Base-by-base conservation (phyloP, 2,329 filamentous ascomycete genomes). In the Zasmidium angulare region DNA sequence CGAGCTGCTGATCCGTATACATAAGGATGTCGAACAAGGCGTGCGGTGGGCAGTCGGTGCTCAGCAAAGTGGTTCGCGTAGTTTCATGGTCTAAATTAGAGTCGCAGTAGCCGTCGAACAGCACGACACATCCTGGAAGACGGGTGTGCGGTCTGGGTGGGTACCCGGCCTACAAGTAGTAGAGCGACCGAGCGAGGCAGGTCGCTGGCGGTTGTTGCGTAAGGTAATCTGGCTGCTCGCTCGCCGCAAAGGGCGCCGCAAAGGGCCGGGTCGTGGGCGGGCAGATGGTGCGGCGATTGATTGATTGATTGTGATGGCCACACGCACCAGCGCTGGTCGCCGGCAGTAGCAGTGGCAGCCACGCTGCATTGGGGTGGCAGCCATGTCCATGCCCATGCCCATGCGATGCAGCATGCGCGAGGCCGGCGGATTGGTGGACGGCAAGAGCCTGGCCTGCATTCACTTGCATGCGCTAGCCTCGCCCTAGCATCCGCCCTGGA, bases 21-120 rank as follows among this genome's bases (percentile, higher is more conserved):
- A 63, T 63, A 60, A 53, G 23, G 24, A 14, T 17, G 26, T 40
- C n/a, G 61, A 60, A 31, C 29, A 58, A 31, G 55, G 51, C 43
- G 36, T 43, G 36, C 19, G 46, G 26, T 53, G 59, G 21, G 56
- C 46, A 23, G 24, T 43, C 21, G 55, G 49, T 53, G 56, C 53
- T 59, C 55, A 57, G 51, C 31, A 46, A 55, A 60, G 61, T 58
- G 63, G 54, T 58, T 58, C 54, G 63, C 56, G 60, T 61, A 63
- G 63, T 64, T 62, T 58, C 62, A 63, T 56, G 51, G 46, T 57
- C 63, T 56, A 64, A 66, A 60, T 64, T 68, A 63, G 61, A 61
- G 63, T 64, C 50, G 63, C 64, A 63, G 65, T 65, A 65, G 61
- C 26, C 26, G 26, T 29, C 26, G 11, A 29, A 11, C 26, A 29